Base-by-base conservation (phyloP, 2,329 filamentous ascomycete species). In the Trichoderma sp. region DNA sequence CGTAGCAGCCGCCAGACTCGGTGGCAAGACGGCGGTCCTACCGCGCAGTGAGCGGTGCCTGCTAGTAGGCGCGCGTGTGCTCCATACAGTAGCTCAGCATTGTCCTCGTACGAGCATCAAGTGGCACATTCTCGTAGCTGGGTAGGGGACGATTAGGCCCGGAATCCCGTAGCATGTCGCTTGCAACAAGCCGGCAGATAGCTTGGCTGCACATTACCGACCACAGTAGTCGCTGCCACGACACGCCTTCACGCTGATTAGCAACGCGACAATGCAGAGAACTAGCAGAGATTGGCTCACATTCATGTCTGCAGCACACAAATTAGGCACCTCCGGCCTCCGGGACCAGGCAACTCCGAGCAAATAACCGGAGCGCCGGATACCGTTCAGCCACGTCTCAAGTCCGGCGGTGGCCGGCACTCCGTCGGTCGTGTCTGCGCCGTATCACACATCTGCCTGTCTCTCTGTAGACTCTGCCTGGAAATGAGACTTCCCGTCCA, bases 301-400 rank as follows among this genome's bases (percentile, higher is more conserved):
- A 17, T 28, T 26, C 17, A 36, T n/a, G 55, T 13, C 26, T 36
- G 47, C 58, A 62, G 63, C 13, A 20, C 47, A 20, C 15, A 57
- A 43, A 58, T 43, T 30, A n/a, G 17, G 43, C 64, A 53, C 23
- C 34, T 68, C 63, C 70, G 70, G 63, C 17, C 55, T 53, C 63
- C 70, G 62, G 63, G 55, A 43, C 43, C 64, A 36, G 67, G 63
- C 62, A 55, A 62, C 39, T 50, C 70, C 70, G 70, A 71, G n/a
- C 13, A 32, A 67, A 66, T 64, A 50, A 57, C 62, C 70, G 70
- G 70, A 62, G 70, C 70, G 50, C 70, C 69, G 69, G 62, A 15
- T 34, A 28, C 50, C 62, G 53, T 58, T 58, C 61, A 65, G 39
- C 61, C 67, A 67, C 30, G 43, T 59, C 65, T 20, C 55, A 50